These are phyloP conservation scores for Lactarius sp. DNA, from an alignment of 768 basidiomycete genomes.

Conservation along the genomic window DNA sequence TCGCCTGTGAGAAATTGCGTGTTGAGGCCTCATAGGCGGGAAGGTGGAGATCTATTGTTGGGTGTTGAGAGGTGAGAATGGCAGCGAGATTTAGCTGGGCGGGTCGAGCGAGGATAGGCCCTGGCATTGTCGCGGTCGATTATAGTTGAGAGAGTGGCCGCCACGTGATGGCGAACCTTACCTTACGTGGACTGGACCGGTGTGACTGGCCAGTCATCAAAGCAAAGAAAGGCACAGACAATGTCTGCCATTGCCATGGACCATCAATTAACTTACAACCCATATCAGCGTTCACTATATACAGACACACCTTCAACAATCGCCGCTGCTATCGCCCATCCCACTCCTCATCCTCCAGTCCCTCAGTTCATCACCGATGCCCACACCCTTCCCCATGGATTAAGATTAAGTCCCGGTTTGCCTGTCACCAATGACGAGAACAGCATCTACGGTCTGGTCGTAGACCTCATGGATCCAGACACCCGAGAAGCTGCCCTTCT, in stretches of 20 bases:
- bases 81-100: slow-evolving; percentile 52
- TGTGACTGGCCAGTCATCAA: no score
- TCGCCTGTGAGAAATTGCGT: slow-evolving; percentile 65
- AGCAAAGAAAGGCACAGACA: no score
- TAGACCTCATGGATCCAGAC: slow-evolving; percentile 76
- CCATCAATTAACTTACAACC: slow-evolving; percentile 53
- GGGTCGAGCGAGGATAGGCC: not conserved
- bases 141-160: no score
- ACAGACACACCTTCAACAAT: slow-evolving; percentile 52
- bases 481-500: slow-evolving; percentile 87
- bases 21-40: slow-evolving; percentile 61
- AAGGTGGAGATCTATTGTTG: slow-evolving; percentile 60
- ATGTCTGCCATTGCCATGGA: slow-evolving; percentile 37
- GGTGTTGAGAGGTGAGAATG: slow-evolving; percentile 47
- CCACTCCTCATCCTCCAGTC: slow-evolving; percentile 47
- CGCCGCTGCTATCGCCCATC: slow-evolving; percentile 43
- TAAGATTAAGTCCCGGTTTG: slow-evolving; percentile 28
- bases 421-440: slow-evolving; percentile 47
- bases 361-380: slow-evolving; percentile 36
- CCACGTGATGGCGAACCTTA: slow-evolving; percentile 14
- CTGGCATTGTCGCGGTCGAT: not conserved
- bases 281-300: slow-evolving; percentile 56
- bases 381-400: slow-evolving; percentile 28
- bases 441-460: slow-evolving; percentile 89
- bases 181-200: not conserved